These are phyloP conservation scores for Phaeosphaeria sp. DNA, from an alignment of 2,329 filamentous ascomycete genomes.

Conservation along the genomic window DNA sequence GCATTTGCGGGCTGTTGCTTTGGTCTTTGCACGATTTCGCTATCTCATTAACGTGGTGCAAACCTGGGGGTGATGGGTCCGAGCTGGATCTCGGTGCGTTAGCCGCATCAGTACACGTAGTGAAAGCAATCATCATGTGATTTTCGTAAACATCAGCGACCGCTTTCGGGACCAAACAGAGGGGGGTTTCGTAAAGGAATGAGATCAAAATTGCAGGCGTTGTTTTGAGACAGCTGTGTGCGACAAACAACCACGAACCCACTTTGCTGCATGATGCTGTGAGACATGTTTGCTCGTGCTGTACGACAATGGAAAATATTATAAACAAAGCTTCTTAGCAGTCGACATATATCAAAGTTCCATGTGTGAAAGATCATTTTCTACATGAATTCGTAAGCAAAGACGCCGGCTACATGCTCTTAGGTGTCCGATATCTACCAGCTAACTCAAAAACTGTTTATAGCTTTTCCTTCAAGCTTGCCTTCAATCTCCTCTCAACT, in stretches of 20 bases:
- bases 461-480: slow-evolving; percentile 77
- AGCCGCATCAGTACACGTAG: neutral
- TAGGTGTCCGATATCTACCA: slow-evolving; percentile 20
- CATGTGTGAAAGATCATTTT: neutral
- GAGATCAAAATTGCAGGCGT: neutral
- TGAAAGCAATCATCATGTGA: slow-evolving; percentile 20
- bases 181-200: neutral
- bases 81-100: slow-evolving; percentile 1
- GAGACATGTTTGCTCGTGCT: slow-evolving; percentile 28
- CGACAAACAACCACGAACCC: slow-evolving; percentile 32
- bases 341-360: neutral
- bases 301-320: neutral
- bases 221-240: slow-evolving; percentile 29
- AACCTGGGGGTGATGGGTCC: neutral
- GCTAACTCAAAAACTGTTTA: slow-evolving; percentile 44
- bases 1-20: neutral
- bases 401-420: slow-evolving; percentile 23
- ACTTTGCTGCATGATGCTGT: slow-evolving; percentile 25
- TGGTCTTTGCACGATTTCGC: neutral
- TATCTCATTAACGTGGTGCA: neutral
- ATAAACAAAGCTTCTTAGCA: neutral
- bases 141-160: neutral
- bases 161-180: neutral
- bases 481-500: slow-evolving; percentile 88
- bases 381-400: slow-evolving; percentile 12